Base-by-base conservation (phyloP, 768 basidiomycete species). In the Podaxis rugospora region DNA sequence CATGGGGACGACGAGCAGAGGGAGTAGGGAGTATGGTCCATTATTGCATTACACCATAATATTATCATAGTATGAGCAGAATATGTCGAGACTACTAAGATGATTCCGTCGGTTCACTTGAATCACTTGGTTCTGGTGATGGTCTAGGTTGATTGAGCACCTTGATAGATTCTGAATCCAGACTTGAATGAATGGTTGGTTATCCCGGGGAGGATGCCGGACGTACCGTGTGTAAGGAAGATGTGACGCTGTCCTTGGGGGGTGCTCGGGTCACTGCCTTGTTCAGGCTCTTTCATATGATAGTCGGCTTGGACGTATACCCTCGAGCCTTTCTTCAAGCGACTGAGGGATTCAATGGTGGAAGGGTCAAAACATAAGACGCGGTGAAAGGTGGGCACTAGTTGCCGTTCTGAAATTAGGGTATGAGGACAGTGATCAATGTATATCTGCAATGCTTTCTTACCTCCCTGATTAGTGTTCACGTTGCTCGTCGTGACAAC, bases 281-380 rank as follows among this genome's bases (percentile, higher is more conserved):
- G 72, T 42, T 89, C 88, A 7, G 91, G 83, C 61, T 93, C 89
- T 40, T 87, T 83, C 23, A 93, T 71, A 71, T 93, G 91, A 63
- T 82, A 93, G 65, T 77, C 79, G 28, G 92, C 87, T 71, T 95
- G 93, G 37, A 91, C 92, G 63, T 86, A 93, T 16, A 95, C 92
- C 61, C 77, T 85, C 52, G 82, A 75, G 4, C 93, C 93, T 64
- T 90, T 90, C 66, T 73, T 80, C 42, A 95, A 70, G 46, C 74
- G 84, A 61, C 75, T 78, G 37, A 95, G 82, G 67, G 82, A 91
- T 61, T 77, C 83, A 65, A 87, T 87, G n/a, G 83, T 66, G 42
- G 47, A 3, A 6, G 84, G 79, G n/a, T 75, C 75, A 78, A 94
- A 94, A 25, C 88, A 93, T 51, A 93, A 67, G 51, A 95, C 66